phyloP scores from a whole-genome alignment of 2,329 filamentous ascomycete species.

The Lasiodiplodia sp. region DNA sequence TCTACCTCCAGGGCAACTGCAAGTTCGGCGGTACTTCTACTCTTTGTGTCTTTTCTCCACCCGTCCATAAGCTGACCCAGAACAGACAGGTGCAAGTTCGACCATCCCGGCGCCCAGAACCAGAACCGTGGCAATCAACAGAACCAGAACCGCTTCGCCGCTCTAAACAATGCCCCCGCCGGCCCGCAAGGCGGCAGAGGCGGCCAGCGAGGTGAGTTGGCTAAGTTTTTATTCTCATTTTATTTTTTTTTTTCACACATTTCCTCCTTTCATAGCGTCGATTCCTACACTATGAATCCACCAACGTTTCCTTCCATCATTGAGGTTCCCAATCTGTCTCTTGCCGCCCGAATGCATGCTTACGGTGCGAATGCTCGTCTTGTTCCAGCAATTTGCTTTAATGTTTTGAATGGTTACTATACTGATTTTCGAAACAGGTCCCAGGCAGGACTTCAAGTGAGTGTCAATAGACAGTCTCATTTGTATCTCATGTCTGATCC shows the following conservation, averaged over 20 bases:
- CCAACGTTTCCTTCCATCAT: not conserved
- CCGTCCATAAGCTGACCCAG: not conserved
- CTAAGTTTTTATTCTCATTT: no score
- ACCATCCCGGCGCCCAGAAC: conserved; percentile 59
- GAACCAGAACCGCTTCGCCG: conserved; percentile 65
- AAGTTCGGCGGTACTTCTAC: conserved; percentile 65
- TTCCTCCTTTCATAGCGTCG: conserved; percentile 10
- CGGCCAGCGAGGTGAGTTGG: conserved; percentile 52
- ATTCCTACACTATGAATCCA: not conserved
- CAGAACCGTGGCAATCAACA: conserved; percentile 32
- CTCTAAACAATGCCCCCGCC: conserved; percentile 44
- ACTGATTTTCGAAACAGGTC: conserved; percentile 23
- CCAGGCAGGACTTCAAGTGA: conserved; percentile 23
- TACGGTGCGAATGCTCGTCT: not conserved
- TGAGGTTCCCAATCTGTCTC: not conserved
- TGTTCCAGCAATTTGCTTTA: not conserved
- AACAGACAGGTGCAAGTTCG: conserved; percentile 64
- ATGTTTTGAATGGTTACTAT: not conserved
- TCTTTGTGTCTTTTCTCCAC: not conserved
- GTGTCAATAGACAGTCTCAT: not conserved
- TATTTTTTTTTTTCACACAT: conserved; percentile 23
- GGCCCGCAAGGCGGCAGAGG: conserved; percentile 24
- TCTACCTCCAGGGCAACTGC: conserved; percentile 71
- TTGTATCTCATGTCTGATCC: no score
- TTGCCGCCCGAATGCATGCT: not conserved